Conservation (phyloP, 169 alveolate genomes). For the Babesia ovata region DNA sequence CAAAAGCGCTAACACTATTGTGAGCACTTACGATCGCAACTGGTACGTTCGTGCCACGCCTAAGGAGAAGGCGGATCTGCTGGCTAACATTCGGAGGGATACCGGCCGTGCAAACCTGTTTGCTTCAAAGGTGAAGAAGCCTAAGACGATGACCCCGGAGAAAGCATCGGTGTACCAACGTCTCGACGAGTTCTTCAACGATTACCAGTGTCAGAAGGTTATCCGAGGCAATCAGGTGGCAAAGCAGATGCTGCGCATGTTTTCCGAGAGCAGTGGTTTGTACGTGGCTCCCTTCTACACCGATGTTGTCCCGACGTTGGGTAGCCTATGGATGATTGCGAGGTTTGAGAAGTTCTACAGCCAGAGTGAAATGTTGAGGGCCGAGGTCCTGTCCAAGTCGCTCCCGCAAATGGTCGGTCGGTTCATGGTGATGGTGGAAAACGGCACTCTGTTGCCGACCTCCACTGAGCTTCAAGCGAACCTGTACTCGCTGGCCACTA, state of each 20-base stretch:
- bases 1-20: constrained; percentile 35
- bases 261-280: constrained; percentile 52
- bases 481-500: constrained; percentile 39
- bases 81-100: constrained; percentile 57
- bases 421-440: constrained; percentile 69
- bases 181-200: constrained; percentile 56
- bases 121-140: constrained; percentile 50
- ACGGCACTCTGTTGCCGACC: constrained; percentile 62
- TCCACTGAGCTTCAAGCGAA: constrained; percentile 49
- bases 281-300: constrained; percentile 66
- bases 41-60: constrained; percentile 54
- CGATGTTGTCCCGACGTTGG: constrained; percentile 63
- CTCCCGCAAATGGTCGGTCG: constrained; percentile 53
- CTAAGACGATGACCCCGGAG: constrained; percentile 42
- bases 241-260: constrained; percentile 50
- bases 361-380: constrained; percentile 23
- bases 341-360: constrained; percentile 54
- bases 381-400: constrained; percentile 27
- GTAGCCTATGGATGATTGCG: constrained; percentile 58
- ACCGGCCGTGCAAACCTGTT: constrained; percentile 43
- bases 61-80: constrained; percentile 30
- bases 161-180: constrained; percentile 32
- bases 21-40: constrained; percentile 35
- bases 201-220: constrained; percentile 58
- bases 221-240: constrained; percentile 61